Conservation (phyloP, 2,329 filamentous ascomycete genomes). For the Monilinia vaccinii-corymbosi region DNA sequence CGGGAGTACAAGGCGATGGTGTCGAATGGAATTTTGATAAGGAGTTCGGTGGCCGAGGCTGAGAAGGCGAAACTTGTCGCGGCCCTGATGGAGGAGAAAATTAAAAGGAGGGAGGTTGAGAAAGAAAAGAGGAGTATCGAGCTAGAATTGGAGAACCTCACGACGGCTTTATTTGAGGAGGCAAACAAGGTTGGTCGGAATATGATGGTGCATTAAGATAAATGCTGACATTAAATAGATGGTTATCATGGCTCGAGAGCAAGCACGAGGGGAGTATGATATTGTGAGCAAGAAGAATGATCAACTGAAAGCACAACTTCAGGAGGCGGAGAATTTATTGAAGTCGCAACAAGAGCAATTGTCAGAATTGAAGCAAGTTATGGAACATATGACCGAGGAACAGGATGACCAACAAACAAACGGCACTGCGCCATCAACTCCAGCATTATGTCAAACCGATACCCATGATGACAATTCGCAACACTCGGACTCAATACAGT, state of each 20-base stretch:
- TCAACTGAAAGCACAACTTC: conserved; percentile 74
- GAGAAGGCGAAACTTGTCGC: conserved; percentile 54
- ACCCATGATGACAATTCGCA: conserved; percentile 37
- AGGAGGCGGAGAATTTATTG: conserved; percentile 77
- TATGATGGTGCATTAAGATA: background rate
- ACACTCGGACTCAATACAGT: conserved; percentile 27
- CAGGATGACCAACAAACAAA: conserved; percentile 59
- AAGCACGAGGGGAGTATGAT: conserved; percentile 78
- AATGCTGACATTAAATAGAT: conserved; percentile 72
- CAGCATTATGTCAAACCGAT: conserved; percentile 64
- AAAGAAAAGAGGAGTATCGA: conserved; percentile 84
- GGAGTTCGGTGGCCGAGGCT: conserved; percentile 63
- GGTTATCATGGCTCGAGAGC: conserved; percentile 85
- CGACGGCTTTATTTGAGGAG: conserved; percentile 91
- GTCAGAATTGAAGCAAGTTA: conserved; percentile 79
- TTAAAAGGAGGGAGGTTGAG: conserved; percentile 54
- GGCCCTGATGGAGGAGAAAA: conserved; percentile 56
- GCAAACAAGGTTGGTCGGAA: conserved; percentile 64
- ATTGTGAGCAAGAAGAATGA: conserved; percentile 76
- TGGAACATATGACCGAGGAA: conserved; percentile 75
- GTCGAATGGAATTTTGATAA: conserved; percentile 65
- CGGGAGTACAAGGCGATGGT: conserved; percentile 63
- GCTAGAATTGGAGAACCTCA: conserved; percentile 82
- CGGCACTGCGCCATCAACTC: conserved; percentile 66
- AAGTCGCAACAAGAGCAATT: conserved; percentile 90